Evolutionary conservation across 176 grass and related monocot genomes (phyloP), one percentile per base, ranked within the genome.

Genomic region (Typha latifolia): DNA sequence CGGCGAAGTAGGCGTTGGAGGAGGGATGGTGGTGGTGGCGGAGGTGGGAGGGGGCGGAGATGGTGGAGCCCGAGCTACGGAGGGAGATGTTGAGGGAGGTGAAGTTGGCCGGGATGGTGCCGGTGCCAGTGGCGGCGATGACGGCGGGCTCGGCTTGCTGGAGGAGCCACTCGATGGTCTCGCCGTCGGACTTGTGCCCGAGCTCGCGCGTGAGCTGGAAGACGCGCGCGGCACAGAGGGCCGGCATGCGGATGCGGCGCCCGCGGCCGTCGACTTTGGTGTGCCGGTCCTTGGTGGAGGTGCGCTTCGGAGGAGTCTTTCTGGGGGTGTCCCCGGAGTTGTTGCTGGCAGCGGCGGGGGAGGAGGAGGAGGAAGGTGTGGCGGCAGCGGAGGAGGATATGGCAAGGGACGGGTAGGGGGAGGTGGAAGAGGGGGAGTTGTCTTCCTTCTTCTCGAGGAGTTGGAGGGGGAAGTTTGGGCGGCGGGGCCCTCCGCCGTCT

Each of bases 41-140:
- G 73, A 76, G 73, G 73, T 66, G 73, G 63, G 73, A 76, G 20
- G 73, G 73, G 50, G 63, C 73, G 32, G 73, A 76, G 19, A 76
- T 47, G 12, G 43, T 67, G 18, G 73, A 21, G 64, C 73, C 73
- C 31, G 73, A 76, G 64, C 73, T 61, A 51, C 73, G 73, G 73
- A 67, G 73, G 63, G 73, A 76, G 73, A 76, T 76, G 63, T 76
- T 76, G 64, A 76, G 73, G 5, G 73, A 76, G 63, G 73, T 76
- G 63, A 76, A 76, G 63, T 76, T 76, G 63, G 73, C 63, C 6
- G 73, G 73, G 12, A 76, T 76, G 26, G 73, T 76, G 49, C 73
- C 73, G 3, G 73, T 67, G 11, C 73, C 73, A 13, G 73, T 76
- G 63, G 73, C 73, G 6, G 73, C 73, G 73, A 76, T 67, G 12